phyloP scores from a whole-genome alignment of 164 flowering plant genomes.

The Litsea cubeba region DNA sequence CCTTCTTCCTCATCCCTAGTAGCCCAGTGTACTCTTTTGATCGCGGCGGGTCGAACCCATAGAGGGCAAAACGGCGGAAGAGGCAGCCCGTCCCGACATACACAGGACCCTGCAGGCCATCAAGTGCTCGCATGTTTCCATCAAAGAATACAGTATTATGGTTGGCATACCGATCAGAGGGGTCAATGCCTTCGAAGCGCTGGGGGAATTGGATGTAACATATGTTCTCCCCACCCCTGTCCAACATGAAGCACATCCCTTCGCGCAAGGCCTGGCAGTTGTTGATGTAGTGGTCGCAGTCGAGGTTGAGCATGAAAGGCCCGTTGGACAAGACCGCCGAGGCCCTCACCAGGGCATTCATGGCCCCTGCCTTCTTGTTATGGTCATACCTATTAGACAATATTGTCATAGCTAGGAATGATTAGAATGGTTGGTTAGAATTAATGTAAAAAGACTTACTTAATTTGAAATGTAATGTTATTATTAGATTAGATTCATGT shows the following conservation, averaged over 20 bases:
- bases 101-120: slow-evolving; percentile 63
- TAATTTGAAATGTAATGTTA: too few species aligned
- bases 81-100: slow-evolving; percentile 84
- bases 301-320: slow-evolving; percentile 71
- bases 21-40: background rate
- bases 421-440: too few species aligned
- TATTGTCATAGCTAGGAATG: too few species aligned
- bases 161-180: slow-evolving; percentile 79
- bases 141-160: slow-evolving; percentile 81
- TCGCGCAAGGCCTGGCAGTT: slow-evolving; percentile 62
- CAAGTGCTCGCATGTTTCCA: slow-evolving; percentile 84
- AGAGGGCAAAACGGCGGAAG: slow-evolving; percentile 67
- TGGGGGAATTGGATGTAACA: slow-evolving; percentile 85
- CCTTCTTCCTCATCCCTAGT: slow-evolving; percentile 20
- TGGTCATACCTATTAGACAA: slow-evolving; percentile 15
- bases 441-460: too few species aligned
- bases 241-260: slow-evolving; percentile 93
- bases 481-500: too few species aligned
- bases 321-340: slow-evolving; percentile 71
- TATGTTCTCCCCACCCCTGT: slow-evolving; percentile 64
- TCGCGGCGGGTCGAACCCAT: slow-evolving; percentile 70
- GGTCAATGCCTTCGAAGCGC: slow-evolving; percentile 82
- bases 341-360: slow-evolving; percentile 72
- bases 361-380: slow-evolving; percentile 88
- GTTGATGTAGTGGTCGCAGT: slow-evolving; percentile 74